These are phyloP conservation scores for Chaetomium sp. DNA, from an alignment of 2,329 filamentous ascomycete genomes.

Conservation along the genomic window DNA sequence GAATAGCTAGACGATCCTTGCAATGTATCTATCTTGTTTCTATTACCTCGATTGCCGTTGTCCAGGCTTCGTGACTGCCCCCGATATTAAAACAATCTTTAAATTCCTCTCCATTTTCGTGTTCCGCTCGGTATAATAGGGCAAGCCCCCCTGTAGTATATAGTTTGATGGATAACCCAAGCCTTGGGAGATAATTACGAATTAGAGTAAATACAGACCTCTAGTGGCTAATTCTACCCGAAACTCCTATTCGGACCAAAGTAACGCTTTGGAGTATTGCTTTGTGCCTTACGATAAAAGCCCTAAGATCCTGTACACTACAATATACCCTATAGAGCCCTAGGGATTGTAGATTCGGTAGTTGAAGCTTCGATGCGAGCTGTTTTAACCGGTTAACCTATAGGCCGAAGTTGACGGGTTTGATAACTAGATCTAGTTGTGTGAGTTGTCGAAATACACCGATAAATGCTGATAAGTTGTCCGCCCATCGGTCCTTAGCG, in stretches of 20 bases:
- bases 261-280: conserved; percentile 19
- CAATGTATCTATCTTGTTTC: conserved; percentile 14
- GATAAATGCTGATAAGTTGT: conserved; percentile 15
- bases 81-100: conserved; percentile 17
- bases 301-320: conserved; percentile 14
- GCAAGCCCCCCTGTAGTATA: conserved; percentile 14
- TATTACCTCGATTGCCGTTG: conserved; percentile 13
- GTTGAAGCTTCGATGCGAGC: conserved; percentile 15
- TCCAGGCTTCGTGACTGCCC: conserved; percentile 17
- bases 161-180: conserved; percentile 15
- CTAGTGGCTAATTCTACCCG: conserved; percentile 16
- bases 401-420: conserved; percentile 11
- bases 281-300: conserved; percentile 16
- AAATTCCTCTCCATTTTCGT: conserved; percentile 17
- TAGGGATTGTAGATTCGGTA: conserved; percentile 16
- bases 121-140: conserved; percentile 10
- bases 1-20: conserved; percentile 6
- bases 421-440: conserved; percentile 15
- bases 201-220: conserved; percentile 14
- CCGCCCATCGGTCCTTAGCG: conserved; percentile 12
- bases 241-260: conserved; percentile 18
- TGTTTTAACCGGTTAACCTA: conserved; percentile 13
- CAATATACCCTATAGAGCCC: conserved; percentile 14
- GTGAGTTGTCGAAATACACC: conserved; percentile 11
- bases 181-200: conserved; percentile 16